Evolutionary conservation across 164 flowering plant genomes (phyloP), one percentile per base, ranked within the genome.

Genomic region (Stephania cephalantha): DNA sequence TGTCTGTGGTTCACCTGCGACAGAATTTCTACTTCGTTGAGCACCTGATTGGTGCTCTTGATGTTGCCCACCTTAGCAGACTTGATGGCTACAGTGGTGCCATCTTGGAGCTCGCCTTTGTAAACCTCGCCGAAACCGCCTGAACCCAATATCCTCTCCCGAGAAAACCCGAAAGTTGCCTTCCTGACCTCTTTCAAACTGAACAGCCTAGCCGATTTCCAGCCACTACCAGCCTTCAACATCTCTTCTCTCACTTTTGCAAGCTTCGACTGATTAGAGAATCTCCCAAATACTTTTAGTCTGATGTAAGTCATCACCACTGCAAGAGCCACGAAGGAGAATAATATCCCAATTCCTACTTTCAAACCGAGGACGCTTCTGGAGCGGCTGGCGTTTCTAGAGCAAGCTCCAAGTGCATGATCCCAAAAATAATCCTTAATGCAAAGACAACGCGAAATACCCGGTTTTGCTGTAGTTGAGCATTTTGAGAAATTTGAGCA

Each of bases 51-150:
- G 11, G 83, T 86, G 82, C 90, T 85, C 81, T 87, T 87, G 67
- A 84, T 71, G 73, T 85, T 84, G 2, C 89, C 90, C 44, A 87
- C 85, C 76, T 87, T 90, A 9, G 95, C 90, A 31, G 84, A 79
- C 80, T 90, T 90, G 9, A 89, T 84, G 0, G 93, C 93, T 53
- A 88, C 91, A 7, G 80, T 31, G 1, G 87, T 85, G 18, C 90
- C 89, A 80, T 91, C 90, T 58, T 79, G 77, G 66, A 89, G 85
- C 74, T 84, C 83, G 8, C 95, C 92, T 77, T 81, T 90, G 81
- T 87, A 89, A 9, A 89, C 92, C 75, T 85, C 88, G 44, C 95
- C 95, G 73, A 84, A 88, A 7, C 91, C 91, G 9, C 95, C 95
- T 29, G 77, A 76, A 4, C 95, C 95, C 64, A 90, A 72, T 35